Evolutionary conservation across 768 basidiomycete species (phyloP).

Genomic region (Pisolithus marmoratus): DNA sequence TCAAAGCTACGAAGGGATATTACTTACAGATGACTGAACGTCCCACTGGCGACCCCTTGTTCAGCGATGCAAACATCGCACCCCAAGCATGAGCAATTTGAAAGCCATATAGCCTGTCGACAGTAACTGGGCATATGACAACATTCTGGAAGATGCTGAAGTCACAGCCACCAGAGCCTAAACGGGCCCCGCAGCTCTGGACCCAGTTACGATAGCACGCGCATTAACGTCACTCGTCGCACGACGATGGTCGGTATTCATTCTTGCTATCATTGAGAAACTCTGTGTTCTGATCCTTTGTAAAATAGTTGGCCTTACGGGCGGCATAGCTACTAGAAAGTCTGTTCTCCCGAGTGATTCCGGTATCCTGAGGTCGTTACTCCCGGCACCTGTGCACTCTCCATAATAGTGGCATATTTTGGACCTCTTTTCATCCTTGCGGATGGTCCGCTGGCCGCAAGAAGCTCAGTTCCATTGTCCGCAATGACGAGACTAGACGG

Average conservation of each 20-base stretch:
- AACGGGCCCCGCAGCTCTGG: too few relatives aligned
- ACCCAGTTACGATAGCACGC: too few relatives aligned
- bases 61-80: slow-evolving; percentile 85
- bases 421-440: slow-evolving; percentile 60
- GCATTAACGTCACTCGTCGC: too few relatives aligned
- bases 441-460: slow-evolving; percentile 78
- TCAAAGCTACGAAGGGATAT: background rate
- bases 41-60: slow-evolving; percentile 89
- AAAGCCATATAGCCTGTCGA: slow-evolving; percentile 81
- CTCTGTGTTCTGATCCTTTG: too few relatives aligned
- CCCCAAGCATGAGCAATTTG: slow-evolving; percentile 78
- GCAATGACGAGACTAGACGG: slow-evolving; percentile 68
- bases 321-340: slow-evolving; percentile 95
- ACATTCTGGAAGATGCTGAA: too few relatives aligned
- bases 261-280: too few relatives aligned
- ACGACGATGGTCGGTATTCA: too few relatives aligned
- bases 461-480: slow-evolving; percentile 79
- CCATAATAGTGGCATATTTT: slow-evolving; percentile 62
- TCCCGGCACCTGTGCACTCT: slow-evolving; percentile 73
- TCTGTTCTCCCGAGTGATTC: slow-evolving; percentile 65
- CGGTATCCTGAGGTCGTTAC: slow-evolving; percentile 68
- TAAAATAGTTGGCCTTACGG: slow-evolving; percentile 89
- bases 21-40: slow-evolving; percentile 70
- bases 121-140: too few relatives aligned
- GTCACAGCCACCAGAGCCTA: too few relatives aligned